Evolutionary conservation across 108 stramenopile genomes (phyloP).

Genomic region (Seminavis robusta): DNA sequence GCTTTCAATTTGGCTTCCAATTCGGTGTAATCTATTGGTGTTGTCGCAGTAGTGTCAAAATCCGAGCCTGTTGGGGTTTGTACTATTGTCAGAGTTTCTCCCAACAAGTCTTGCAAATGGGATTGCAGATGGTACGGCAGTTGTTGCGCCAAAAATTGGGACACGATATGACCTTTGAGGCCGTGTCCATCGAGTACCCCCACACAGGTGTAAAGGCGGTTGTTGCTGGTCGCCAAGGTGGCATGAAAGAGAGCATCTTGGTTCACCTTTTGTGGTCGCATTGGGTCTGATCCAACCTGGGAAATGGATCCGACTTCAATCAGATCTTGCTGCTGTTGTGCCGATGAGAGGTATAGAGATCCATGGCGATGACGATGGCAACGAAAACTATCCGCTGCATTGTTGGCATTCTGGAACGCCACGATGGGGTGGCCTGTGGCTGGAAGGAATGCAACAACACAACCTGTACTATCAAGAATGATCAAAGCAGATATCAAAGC

Average conservation of each 20-base stretch:
- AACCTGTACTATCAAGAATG: no score
- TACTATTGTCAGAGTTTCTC: neutral
- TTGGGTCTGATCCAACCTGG: slow-evolving; percentile 8
- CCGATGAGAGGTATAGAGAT: no score
- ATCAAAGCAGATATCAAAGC: no score
- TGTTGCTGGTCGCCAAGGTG: neutral
- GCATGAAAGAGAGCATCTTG: slow-evolving; percentile 17
- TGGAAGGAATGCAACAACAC: no score
- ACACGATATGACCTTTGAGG: slow-evolving; percentile 11
- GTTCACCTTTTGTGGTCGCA: slow-evolving; percentile 26
- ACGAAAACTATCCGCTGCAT: no score
- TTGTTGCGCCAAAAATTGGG: slow-evolving; percentile 4
- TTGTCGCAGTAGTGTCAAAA: neutral
- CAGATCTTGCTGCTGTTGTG: no score
- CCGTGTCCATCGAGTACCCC: slow-evolving; percentile 40
- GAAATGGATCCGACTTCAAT: neutral
- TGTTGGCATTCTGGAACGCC: no score
- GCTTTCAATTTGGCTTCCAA: neutral
- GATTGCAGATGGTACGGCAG: no score
- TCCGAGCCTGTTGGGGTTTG: neutral
- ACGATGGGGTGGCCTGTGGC: no score
- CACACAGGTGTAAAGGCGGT: neutral
- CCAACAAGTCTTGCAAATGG: neutral
- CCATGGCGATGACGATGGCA: no score
- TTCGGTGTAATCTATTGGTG: neutral